Base-by-base conservation (phyloP, 192 early-diverging fungal species). In the Geranomyces variabilis region DNA sequence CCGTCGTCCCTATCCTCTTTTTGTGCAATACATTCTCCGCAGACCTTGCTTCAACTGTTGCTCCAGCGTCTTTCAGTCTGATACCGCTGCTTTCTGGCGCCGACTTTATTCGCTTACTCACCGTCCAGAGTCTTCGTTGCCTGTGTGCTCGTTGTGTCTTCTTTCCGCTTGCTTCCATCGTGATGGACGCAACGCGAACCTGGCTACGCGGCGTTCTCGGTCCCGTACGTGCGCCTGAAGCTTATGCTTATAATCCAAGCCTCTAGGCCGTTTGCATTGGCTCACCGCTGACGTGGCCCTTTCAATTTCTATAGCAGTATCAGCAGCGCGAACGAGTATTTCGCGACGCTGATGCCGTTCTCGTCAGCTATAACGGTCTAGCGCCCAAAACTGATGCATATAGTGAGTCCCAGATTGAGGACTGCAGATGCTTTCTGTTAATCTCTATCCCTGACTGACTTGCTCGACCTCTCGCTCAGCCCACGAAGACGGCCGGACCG, bases 301-400 rank as follows among this genome's bases (percentile, higher is more conserved):
- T 10, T 62, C 22, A 12, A 6, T 10, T 47, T n/a, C 43, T 55
- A 55, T 45, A 36, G 41, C 15, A 92, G 88, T 92, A 92, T 70
- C 77, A 79, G 22, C 77, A 87, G 58, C 66, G 79, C 24, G 88
- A 89, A 17, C 79, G 87, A 63, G 85, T 83, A 43, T 87, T 83
- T 68, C 75, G 83, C 49, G 90, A 92, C 75, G 89, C 86, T 44
- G 89, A 90, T 58, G 77, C 84, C 2, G 87, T 85, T 4, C 71
- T 91, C 24, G 71, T 78, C 67, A 79, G 80, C 34, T 87, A 83
- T 73, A 75, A 76, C 46, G 81, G 86, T 29, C 79, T 91, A 36
- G 79, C 81, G 30, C 86, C 87, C 26, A 90, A 92, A 74, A 84
- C 85, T 53, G 90, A 93, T 53, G 81, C 79, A 36, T 92, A 89